Evolutionary conservation across 2,329 filamentous ascomycete genomes (phyloP), one percentile per base, ranked within the genome.

Genomic region (Penicillium sp.): DNA sequence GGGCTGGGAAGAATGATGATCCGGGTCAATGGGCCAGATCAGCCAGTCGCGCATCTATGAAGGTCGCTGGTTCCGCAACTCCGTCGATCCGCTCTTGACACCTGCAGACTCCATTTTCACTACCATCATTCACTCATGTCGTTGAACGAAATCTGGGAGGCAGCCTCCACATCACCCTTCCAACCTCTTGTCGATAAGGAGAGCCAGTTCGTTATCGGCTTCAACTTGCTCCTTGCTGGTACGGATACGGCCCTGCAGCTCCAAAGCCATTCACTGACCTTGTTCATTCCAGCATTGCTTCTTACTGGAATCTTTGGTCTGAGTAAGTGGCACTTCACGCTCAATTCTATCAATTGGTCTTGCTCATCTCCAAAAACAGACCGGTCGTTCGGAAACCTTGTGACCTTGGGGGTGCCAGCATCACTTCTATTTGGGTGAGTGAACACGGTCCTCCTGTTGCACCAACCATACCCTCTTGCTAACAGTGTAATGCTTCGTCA

Each of bases 121-220:
- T 4, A 19, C 27, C 17, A 32, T n/a, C n/a, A 34, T 41, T 41
- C 9, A 26, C 60, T 61, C 60, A 74, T 74, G 72, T 87, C 86
- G 76, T 75, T 94, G 69, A 82, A 84, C 71, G 82, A 93, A 69
- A 79, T 94, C 74, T 97, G 91, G 91, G 85, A 94, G 78, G 86
- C 87, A 77, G 87, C 90, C 73, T 80, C 86, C 70, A 80, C 81
- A 77, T 86, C 81, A 74, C 87, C 89, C 49, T 97, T 93, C 73
- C 71, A 83, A 57, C 89, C 91, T 47, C 65, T 81, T 42, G 72
- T 97, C 58, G 78, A 79, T 65, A 97, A 97, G 74, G 79, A 82
- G 61, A 82, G 74, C 64, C 93, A 97, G 57, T 93, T 96, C 73
- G 71, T 79, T 54, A 74, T 95, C 52, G 90, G 82, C 60, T 91